A percentile compares a stretch with the other conserved stretches of the same genome.
Conservation (phyloP, 495 filamentous ascomycete genomes). For the Clohesyomyces aquaticus region DNA sequence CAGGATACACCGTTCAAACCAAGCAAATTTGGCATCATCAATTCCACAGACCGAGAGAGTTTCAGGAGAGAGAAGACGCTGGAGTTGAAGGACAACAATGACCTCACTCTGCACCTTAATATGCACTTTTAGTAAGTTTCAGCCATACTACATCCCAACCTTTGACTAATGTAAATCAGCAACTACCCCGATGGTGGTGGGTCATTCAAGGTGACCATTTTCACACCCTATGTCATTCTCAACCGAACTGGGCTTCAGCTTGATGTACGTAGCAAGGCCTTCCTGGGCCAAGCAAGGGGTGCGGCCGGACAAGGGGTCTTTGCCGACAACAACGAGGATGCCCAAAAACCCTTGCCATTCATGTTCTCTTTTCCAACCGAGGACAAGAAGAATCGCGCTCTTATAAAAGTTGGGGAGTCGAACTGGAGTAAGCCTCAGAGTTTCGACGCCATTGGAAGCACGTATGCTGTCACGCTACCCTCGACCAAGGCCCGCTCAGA, state of each 20-base stretch:
- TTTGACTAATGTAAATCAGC: conserved; percentile 37
- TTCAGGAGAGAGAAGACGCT: conserved; percentile 81
- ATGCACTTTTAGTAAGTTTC: conserved; percentile 75
- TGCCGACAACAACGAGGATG: conserved; percentile 55
- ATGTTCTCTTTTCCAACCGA: conserved; percentile 93
- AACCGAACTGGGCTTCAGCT: conserved; percentile 94
- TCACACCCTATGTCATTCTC: conserved; percentile 88
- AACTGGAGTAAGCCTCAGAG: conserved; percentile 96
- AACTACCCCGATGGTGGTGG: conserved; percentile 91
- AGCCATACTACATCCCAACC: neutral
- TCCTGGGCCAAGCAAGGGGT: conserved; percentile 78
- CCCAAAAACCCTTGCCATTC: conserved; percentile 76
- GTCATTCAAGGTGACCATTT: conserved; percentile 92
- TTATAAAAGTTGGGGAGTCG: conserved; percentile 84
- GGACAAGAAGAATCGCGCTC: conserved; percentile 84
- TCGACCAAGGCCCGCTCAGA: conserved; percentile 72
- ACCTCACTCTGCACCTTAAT: conserved; percentile 75
- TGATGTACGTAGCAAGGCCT: conserved; percentile 84
- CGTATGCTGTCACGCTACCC: conserved; percentile 78
- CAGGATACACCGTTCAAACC: conserved; percentile 93
- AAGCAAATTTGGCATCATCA: conserved; percentile 96
- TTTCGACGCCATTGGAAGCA: conserved; percentile 97
- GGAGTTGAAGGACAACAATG: conserved; percentile 80
- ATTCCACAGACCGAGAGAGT: conserved; percentile 83
- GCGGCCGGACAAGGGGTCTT: conserved; percentile 75